These are phyloP conservation scores for Conidiobolus incongruus DNA, from an alignment of 371 early-diverging fungal genomes.

Conservation along the genomic window DNA sequence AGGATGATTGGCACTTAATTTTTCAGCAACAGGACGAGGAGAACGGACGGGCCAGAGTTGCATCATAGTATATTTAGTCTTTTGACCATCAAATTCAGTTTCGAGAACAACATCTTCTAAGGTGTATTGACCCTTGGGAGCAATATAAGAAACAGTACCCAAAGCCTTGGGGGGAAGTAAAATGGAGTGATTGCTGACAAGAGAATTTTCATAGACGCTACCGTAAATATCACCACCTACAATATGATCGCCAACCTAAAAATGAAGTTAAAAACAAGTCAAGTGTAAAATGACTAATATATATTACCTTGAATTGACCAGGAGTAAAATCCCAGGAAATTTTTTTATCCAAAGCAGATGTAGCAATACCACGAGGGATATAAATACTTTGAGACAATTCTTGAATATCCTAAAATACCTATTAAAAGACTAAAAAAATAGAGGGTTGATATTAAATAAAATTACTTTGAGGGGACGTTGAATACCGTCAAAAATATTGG, in stretches of 20 bases:
- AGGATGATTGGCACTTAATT: slow-evolving; percentile 90
- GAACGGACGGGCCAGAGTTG: slow-evolving; percentile 99
- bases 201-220: slow-evolving; percentile 88
- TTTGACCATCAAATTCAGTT: slow-evolving; percentile 84
- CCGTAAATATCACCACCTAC: slow-evolving; percentile 98
- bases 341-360: slow-evolving; percentile 86
- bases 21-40: slow-evolving; percentile 95
- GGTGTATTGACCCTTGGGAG: slow-evolving; percentile 88
- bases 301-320: slow-evolving; percentile 42
- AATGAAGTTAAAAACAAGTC: background rate
- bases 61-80: slow-evolving; percentile 78
- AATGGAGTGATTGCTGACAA: slow-evolving; percentile 80
- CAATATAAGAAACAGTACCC: slow-evolving; percentile 93
- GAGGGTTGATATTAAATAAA: no score
- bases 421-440: background rate
- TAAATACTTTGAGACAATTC: slow-evolving; percentile 88
- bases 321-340: slow-evolving; percentile 94
- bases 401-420: slow-evolving; percentile 57
- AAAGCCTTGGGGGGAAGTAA: slow-evolving; percentile 88
- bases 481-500: slow-evolving; percentile 99
- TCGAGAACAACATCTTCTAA: slow-evolving; percentile 83
- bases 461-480: slow-evolving; percentile 91
- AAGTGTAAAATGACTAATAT: background rate
- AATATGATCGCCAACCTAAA: slow-evolving; percentile 83
- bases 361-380: slow-evolving; percentile 97